These are phyloP conservation scores for Podila horticola DNA, from an alignment of 192 early-diverging fungal genomes.

Conservation along the genomic window DNA sequence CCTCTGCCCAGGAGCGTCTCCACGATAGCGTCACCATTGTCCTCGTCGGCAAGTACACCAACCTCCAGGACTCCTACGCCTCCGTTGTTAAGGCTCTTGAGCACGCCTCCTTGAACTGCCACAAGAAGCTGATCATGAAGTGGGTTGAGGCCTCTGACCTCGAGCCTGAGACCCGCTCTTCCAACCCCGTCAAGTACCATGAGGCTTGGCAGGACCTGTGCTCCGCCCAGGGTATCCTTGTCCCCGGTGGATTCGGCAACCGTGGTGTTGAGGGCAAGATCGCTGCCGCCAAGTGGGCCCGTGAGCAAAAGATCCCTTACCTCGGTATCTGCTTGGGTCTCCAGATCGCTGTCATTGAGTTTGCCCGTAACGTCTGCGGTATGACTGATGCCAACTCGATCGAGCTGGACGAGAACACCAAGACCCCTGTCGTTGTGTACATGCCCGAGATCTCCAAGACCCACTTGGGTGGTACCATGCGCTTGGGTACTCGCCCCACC, in stretches of 20 bases:
- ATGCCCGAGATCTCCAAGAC: constrained; percentile 98
- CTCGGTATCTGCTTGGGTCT: constrained; percentile 97
- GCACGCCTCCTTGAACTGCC: constrained; percentile 89
- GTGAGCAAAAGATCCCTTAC: constrained; percentile 97
- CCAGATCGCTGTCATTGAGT: constrained; percentile 97
- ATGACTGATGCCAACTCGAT: constrained; percentile 84
- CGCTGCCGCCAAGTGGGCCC: constrained; percentile 94
- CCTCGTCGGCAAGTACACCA: constrained; percentile 96
- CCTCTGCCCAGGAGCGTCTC: constrained; percentile 77
- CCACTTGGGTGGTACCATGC: constrained; percentile 97
- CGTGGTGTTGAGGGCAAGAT: constrained; percentile 98
- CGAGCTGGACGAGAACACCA: constrained; percentile 83
- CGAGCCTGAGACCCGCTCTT: constrained; percentile 75
- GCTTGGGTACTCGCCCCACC: constrained; percentile 88
- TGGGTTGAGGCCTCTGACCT: constrained; percentile 98
- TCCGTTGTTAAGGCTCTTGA: constrained; percentile 97
- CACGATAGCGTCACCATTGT: constrained; percentile 89
- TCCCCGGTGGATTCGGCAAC: constrained; percentile 97
- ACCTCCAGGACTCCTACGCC: constrained; percentile 96
- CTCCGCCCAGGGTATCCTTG: constrained; percentile 91
- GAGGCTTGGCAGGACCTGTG: constrained; percentile 95
- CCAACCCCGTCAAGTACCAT: constrained; percentile 93
- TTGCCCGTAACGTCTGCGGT: constrained; percentile 92
- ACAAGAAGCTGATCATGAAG: constrained; percentile 81
- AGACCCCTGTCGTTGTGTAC: constrained; percentile 85